These are phyloP conservation scores for Digitaria exilis DNA, from an alignment of 202 grass and related monocot species.

Conservation along the genomic window DNA sequence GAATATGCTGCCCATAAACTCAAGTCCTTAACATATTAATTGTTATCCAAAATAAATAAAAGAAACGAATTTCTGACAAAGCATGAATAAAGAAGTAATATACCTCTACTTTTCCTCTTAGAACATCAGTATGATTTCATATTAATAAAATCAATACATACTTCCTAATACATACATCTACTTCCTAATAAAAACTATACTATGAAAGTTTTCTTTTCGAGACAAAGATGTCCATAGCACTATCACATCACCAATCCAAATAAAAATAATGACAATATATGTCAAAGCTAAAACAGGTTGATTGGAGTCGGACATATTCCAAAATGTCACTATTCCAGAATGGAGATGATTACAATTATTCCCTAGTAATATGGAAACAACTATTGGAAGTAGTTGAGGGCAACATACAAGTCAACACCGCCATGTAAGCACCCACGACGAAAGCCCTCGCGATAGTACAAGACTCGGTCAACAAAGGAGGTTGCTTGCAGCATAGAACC, in stretches of 20 bases:
- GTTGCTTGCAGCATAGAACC: constrained; percentile 5
- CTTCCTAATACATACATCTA: not conserved
- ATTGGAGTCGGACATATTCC: not conserved
- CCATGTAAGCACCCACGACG: constrained; percentile 15
- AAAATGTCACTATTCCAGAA: not conserved
- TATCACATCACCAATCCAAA: not conserved
- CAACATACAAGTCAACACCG: not conserved
- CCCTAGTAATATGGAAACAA: not conserved
- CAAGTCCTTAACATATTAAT: not conserved
- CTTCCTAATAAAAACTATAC: not conserved
- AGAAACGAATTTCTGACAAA: not conserved
- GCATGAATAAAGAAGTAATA: too few relatives aligned
- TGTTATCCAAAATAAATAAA: not conserved
- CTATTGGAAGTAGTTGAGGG: not conserved
- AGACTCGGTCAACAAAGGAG: constrained; percentile 14
- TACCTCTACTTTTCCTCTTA: not conserved
- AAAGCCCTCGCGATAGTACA: constrained; percentile 9
- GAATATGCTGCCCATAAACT: not conserved
- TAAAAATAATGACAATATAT: not conserved
- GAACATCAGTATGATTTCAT: not conserved
- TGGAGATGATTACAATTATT: not conserved
- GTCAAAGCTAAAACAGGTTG: not conserved
- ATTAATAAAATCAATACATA: not conserved
- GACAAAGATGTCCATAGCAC: not conserved
- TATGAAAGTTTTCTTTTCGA: not conserved